Evolutionary conservation across 2,329 filamentous ascomycete genomes (phyloP).

Genomic region (Fusarium austroafricanum): DNA sequence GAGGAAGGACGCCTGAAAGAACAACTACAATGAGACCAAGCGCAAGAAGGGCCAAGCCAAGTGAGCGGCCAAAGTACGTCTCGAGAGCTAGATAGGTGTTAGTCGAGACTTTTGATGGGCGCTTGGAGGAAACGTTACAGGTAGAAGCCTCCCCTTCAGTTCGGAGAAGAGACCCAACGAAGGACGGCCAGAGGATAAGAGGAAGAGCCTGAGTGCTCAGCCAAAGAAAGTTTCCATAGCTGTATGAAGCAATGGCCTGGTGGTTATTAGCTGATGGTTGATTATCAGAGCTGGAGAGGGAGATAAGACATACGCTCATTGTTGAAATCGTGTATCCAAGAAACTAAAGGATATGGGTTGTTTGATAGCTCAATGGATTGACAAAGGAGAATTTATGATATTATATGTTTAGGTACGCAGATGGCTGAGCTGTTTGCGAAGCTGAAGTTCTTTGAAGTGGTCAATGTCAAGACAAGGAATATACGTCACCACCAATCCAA

Average conservation of each 20-base stretch:
- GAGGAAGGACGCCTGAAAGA: constrained; percentile 76
- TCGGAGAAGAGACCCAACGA: constrained; percentile 59
- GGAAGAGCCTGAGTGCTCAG: constrained; percentile 60
- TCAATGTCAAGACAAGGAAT: constrained; percentile 2
- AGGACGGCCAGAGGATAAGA: constrained; percentile 60
- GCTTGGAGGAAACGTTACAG: constrained; percentile 39
- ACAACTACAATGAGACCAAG: constrained; percentile 73
- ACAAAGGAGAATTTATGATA: no score
- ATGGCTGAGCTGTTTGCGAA: no score
- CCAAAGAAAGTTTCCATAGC: constrained; percentile 64
- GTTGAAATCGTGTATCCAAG: not conserved
- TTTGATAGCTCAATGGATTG: no score
- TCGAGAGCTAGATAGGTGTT: constrained; percentile 61
- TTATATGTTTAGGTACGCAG: no score
- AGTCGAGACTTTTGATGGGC: not conserved
- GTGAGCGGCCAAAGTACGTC: constrained; percentile 77
- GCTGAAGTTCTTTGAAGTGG: not conserved
- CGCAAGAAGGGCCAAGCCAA: constrained; percentile 75
- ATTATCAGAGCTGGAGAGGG: not conserved
- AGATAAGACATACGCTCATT: constrained; percentile 37
- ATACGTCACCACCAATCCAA: constrained; percentile 26
- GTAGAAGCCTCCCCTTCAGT: constrained; percentile 48
- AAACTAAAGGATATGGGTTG: not conserved
- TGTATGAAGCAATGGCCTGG: constrained; percentile 63
- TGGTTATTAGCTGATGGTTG: constrained; percentile 6